Conservation (phyloP, 257 asterid genomes). For the Ilex aquifolium region DNA sequence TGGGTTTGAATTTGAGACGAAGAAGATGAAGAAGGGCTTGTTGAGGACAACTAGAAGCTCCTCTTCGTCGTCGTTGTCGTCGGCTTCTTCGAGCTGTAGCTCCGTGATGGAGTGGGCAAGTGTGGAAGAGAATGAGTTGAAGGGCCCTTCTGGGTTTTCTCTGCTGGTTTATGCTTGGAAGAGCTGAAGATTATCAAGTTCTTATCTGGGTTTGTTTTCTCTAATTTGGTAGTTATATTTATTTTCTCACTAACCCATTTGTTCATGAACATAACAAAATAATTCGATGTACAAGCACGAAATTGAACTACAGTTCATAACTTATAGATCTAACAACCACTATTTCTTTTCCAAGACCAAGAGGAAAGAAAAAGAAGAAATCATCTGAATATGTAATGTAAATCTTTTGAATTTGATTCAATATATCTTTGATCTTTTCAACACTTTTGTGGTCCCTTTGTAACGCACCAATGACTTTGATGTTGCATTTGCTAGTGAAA, state of each 20-base stretch:
- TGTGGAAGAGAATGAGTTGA: slow-evolving; percentile 47
- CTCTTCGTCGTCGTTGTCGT: slow-evolving; percentile 43
- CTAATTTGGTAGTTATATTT: neutral
- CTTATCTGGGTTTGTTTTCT: neutral
- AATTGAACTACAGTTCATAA: too few relatives aligned
- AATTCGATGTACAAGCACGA: neutral
- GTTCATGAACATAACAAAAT: neutral
- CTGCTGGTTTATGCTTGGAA: slow-evolving; percentile 65
- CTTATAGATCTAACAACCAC: too few relatives aligned
- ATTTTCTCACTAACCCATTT: neutral
- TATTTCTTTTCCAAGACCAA: neutral
- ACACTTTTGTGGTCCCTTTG: too few relatives aligned
- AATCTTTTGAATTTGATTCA: too few relatives aligned
- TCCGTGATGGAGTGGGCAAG: slow-evolving; percentile 71
- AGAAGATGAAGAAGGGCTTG: slow-evolving; percentile 42
- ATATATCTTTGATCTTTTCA: too few relatives aligned
- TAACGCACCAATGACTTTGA: too few relatives aligned
- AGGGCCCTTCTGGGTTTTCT: slow-evolving; percentile 44
- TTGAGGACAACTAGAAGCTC: slow-evolving; percentile 28
- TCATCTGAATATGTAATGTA: neutral
- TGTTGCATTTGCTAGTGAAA: too few relatives aligned
- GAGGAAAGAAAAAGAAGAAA: neutral
- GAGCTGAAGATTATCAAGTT: neutral
- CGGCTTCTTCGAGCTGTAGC: slow-evolving; percentile 47
- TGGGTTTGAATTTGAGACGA: slow-evolving; percentile 46